These are phyloP conservation scores for Fusarium devonianum DNA, from an alignment of 2,329 filamentous ascomycete genomes.

Conservation along the genomic window DNA sequence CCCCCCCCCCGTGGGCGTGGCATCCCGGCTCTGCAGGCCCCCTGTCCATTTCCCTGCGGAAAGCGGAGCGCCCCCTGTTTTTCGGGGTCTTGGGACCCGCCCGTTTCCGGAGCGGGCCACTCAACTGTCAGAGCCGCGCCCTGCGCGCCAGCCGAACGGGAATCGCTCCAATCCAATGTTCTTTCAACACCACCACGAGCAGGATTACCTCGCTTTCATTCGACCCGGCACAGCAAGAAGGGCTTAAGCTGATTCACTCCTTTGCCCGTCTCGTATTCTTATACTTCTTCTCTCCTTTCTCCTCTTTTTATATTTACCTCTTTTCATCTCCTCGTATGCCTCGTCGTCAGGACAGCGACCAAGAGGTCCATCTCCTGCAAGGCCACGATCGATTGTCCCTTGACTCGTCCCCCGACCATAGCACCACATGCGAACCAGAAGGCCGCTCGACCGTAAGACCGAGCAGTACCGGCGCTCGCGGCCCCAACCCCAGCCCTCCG, in stretches of 20 bases:
- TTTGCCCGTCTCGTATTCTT: conserved; percentile 18
- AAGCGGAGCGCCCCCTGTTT: conserved; percentile 28
- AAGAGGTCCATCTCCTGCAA: conserved; percentile 35
- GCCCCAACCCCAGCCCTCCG: conserved; percentile 35
- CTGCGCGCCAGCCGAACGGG: conserved; percentile 16
- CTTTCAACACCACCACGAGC: conserved; percentile 37
- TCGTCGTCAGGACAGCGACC: conserved; percentile 31
- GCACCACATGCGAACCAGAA: conserved; percentile 41
- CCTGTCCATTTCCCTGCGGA: conserved; percentile 12
- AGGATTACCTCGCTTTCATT: conserved; percentile 31
- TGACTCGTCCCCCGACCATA: conserved; percentile 29
- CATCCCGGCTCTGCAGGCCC: conserved; percentile 30
- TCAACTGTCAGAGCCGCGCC: conserved; percentile 13
- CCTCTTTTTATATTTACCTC: conserved; percentile 8
- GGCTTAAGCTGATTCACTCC: conserved; percentile 22
- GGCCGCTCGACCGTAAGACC: conserved; percentile 30
- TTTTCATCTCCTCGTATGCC: conserved; percentile 31
- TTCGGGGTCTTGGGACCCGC: conserved; percentile 35
- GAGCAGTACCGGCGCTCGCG: conserved; percentile 39
- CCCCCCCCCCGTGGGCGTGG: conserved; percentile 11
- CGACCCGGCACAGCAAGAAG: conserved; percentile 28
- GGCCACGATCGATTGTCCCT: conserved; percentile 25
- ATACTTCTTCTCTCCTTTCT: conserved; percentile 19
- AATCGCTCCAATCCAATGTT: conserved; percentile 14
- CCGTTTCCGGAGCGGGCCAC: conserved; percentile 27